Conservation (phyloP, 1,284 basidiomycete genomes). For the Cryptococcus sp. region DNA sequence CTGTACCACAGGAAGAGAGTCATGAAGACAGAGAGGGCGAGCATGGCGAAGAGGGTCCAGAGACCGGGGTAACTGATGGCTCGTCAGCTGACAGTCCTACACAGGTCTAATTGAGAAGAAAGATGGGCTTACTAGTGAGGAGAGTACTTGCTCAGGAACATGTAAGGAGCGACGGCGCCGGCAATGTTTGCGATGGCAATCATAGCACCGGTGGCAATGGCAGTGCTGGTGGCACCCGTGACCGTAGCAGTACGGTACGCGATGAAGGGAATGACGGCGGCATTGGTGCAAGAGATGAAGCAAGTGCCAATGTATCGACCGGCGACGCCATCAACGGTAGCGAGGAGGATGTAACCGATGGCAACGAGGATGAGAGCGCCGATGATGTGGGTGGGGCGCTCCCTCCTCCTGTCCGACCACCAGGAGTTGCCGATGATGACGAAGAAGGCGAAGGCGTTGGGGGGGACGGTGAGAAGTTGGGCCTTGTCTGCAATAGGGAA, state of each 20-base stretch:
- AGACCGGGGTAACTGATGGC: slow-evolving; percentile 23
- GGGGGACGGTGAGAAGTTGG: slow-evolving; percentile 66
- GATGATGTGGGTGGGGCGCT: slow-evolving; percentile 29
- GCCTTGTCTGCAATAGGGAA: slow-evolving; percentile 42
- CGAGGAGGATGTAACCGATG: slow-evolving; percentile 35
- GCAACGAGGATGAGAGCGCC: slow-evolving; percentile 24
- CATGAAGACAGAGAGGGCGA: slow-evolving; percentile 21
- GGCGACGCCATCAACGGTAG: slow-evolving; percentile 21
- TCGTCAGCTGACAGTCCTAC: neutral
- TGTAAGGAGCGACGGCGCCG: slow-evolving; percentile 27
- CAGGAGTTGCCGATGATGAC: slow-evolving; percentile 61
- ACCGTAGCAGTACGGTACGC: slow-evolving; percentile 35
- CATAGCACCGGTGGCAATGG: slow-evolving; percentile 28
- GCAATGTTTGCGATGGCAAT: slow-evolving; percentile 36
- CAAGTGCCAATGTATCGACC: slow-evolving; percentile 33
- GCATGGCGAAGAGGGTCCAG: slow-evolving; percentile 34
- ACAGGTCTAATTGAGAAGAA: neutral
- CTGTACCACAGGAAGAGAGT: slow-evolving; percentile 29
- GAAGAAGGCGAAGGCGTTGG: slow-evolving; percentile 66
- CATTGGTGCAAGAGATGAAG: slow-evolving; percentile 37
- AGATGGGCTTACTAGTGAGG: slow-evolving; percentile 26
- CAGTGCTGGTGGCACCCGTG: slow-evolving; percentile 29
- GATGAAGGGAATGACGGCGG: slow-evolving; percentile 33
- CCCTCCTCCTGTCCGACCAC: slow-evolving; percentile 59
- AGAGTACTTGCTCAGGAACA: slow-evolving; percentile 22